phyloP scores from a whole-genome alignment of 192 early-diverging fungal genomes.

The Coemansia sp. region DNA sequence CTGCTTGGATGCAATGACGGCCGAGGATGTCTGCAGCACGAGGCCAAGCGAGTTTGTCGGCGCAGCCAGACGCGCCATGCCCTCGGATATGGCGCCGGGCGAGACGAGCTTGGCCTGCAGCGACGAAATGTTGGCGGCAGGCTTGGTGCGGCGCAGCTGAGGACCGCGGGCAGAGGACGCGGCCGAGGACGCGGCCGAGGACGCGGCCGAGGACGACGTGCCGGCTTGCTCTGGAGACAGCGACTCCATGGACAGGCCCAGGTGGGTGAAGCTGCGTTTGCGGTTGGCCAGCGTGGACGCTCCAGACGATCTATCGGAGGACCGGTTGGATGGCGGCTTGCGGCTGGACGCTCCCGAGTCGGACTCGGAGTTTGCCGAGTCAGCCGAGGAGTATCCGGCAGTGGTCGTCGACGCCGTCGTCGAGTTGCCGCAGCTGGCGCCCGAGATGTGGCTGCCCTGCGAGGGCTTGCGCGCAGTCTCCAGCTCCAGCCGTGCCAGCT shows the following conservation, averaged over 20 bases:
- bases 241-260: conserved; percentile 51
- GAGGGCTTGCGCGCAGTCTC: conserved; percentile 40
- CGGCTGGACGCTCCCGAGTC: background rate
- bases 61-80: conserved; percentile 26
- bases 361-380: conserved; percentile 1
- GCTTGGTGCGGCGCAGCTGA: conserved; percentile 45
- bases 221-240: conserved; percentile 13
- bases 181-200: conserved; percentile 14
- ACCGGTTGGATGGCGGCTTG: conserved; percentile 14
- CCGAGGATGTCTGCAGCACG: conserved; percentile 35
- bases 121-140: conserved; percentile 21
- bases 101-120: conserved; percentile 28
- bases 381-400: conserved; percentile 16
- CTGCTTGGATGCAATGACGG: conserved; percentile 12
- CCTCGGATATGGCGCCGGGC: conserved; percentile 17
- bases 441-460: conserved; percentile 43
- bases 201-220: conserved; percentile 6
- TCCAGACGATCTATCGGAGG: conserved; percentile 22
- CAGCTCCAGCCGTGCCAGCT: conserved; percentile 2
- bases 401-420: conserved; percentile 10
- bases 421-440: conserved; percentile 14
- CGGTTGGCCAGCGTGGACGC: conserved; percentile 44
- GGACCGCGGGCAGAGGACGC: conserved; percentile 12
- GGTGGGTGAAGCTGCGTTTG: conserved; percentile 54
- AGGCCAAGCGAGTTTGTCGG: conserved; percentile 51